These are phyloP conservation scores for Hypoxylon lenormandii DNA, from an alignment of 495 filamentous ascomycete genomes.

Conservation along the genomic window DNA sequence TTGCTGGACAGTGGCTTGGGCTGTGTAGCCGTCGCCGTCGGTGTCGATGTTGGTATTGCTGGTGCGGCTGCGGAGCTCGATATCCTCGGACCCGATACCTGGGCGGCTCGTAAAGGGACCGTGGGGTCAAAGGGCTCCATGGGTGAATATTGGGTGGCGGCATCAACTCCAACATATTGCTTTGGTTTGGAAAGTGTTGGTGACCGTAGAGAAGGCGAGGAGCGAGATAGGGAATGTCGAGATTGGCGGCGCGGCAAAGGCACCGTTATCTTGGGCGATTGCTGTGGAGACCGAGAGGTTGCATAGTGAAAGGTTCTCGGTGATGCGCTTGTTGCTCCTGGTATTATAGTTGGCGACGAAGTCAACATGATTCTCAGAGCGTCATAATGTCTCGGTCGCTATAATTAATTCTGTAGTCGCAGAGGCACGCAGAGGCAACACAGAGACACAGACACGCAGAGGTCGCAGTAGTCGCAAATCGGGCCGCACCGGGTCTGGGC, in stretches of 20 bases:
- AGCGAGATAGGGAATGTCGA: conserved; percentile 53
- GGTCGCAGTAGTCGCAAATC: conserved; percentile 26
- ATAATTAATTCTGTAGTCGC: conserved; percentile 11
- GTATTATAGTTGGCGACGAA: conserved; percentile 58
- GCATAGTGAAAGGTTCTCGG: conserved; percentile 63
- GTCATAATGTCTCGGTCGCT: conserved; percentile 43
- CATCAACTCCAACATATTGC: conserved; percentile 65
- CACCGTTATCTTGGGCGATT: conserved; percentile 60
- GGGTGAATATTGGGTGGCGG: conserved; percentile 69
- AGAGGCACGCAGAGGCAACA: not conserved
- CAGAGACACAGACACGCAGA: too few relatives aligned
- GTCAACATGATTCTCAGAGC: conserved; percentile 62
- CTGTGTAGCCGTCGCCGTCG: conserved; percentile 44
- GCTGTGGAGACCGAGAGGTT: conserved; percentile 56
- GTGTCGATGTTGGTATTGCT: conserved; percentile 22
- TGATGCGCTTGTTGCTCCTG: conserved; percentile 59
- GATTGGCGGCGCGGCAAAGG: conserved; percentile 60
- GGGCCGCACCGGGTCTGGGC: conserved; percentile 32
- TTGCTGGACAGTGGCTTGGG: conserved; percentile 54
- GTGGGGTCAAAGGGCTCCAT: conserved; percentile 60
- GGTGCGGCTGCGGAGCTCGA: conserved; percentile 40
- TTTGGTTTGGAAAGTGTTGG: conserved; percentile 53
- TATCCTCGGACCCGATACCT: conserved; percentile 49
- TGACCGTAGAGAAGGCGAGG: conserved; percentile 54
- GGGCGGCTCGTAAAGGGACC: conserved; percentile 49